Conservation (phyloP, 208 protist species). For the Leishmania gerbilli region DNA sequence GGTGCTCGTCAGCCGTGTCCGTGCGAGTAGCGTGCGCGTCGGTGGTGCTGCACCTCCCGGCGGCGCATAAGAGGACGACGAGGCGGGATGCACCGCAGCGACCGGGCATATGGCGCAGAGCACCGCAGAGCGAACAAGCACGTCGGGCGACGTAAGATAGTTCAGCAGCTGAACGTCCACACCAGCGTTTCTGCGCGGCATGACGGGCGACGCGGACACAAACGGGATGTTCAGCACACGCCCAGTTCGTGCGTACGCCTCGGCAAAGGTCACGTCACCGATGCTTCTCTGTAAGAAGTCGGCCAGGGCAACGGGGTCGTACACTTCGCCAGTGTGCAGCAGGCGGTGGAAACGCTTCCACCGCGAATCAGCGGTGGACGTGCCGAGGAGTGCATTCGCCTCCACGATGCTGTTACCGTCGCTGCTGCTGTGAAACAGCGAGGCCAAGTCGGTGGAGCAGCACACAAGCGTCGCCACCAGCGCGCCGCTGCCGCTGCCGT, state of each 20-base stretch:
- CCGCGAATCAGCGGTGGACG: not conserved
- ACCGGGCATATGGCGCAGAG: constrained; percentile 22
- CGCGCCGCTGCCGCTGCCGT: constrained; percentile 60
- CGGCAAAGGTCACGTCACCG: constrained; percentile 82
- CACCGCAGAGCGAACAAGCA: constrained; percentile 69
- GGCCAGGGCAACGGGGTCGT: constrained; percentile 55
- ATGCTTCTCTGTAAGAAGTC: constrained; percentile 54
- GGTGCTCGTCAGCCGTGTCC: constrained; percentile 28
- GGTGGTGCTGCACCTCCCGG: not conserved
- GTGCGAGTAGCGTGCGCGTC: constrained; percentile 31
- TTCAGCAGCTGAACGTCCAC: constrained; percentile 57
- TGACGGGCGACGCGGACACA: constrained; percentile 10
- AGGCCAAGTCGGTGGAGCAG: constrained; percentile 44
- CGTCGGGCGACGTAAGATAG: constrained; percentile 77
- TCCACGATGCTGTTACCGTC: not conserved
- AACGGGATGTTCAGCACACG: constrained; percentile 83
- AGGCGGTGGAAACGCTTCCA: constrained; percentile 33
- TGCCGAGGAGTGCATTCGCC: constrained; percentile 8
- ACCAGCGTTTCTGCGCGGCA: constrained; percentile 5
- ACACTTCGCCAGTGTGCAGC: constrained; percentile 44
- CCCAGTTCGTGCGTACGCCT: constrained; percentile 77
- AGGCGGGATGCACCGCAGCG: not conserved
- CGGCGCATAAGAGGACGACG: not conserved
- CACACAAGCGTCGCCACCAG: constrained; percentile 69
- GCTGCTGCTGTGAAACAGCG: not conserved